phyloP scores from a whole-genome alignment of 1,284 basidiomycete species.

The Coriolopsis trogii region DNA sequence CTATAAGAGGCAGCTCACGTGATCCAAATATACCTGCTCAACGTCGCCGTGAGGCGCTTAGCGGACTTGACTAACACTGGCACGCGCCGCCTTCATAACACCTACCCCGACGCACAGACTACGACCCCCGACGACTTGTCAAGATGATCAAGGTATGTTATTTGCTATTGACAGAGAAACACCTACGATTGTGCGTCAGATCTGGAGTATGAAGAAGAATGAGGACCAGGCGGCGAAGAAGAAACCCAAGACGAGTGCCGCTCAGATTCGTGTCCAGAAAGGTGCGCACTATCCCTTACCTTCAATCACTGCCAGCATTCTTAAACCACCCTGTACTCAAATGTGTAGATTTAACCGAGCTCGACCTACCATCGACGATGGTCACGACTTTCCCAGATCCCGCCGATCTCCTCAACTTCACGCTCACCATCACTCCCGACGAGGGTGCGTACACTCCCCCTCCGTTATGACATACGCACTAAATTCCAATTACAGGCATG shows the following conservation, averaged over 20 bases:
- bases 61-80: conserved; percentile 17
- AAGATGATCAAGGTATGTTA: conserved; percentile 59
- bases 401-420: conserved; percentile 94
- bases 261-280: conserved; percentile 98
- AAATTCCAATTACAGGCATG: conserved; percentile 71
- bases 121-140: conserved; percentile 2
- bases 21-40: conserved; percentile 5
- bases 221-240: conserved; percentile 93
- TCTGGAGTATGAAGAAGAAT: conserved; percentile 98
- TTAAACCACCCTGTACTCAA: too few species aligned
- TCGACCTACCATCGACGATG: conserved; percentile 97
- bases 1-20: conserved; percentile 9
- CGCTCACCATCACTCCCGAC: conserved; percentile 93
- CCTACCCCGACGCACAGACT: conserved; percentile 8
- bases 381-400: conserved; percentile 92
- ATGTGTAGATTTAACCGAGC: conserved; percentile 87
- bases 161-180: background rate
- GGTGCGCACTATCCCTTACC: conserved; percentile 56
- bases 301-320: too few species aligned
- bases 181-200: conserved; percentile 50
- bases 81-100: conserved; percentile 19
- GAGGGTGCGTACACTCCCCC: conserved; percentile 82
- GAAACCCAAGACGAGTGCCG: conserved; percentile 96
- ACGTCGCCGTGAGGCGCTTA: conserved; percentile 13
- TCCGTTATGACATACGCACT: background rate